A percentile compares a stretch with the other conserved stretches of the same genome.
Conservation (phyloP, 768 basidiomycete species). For the Leccinellum albellum region DNA sequence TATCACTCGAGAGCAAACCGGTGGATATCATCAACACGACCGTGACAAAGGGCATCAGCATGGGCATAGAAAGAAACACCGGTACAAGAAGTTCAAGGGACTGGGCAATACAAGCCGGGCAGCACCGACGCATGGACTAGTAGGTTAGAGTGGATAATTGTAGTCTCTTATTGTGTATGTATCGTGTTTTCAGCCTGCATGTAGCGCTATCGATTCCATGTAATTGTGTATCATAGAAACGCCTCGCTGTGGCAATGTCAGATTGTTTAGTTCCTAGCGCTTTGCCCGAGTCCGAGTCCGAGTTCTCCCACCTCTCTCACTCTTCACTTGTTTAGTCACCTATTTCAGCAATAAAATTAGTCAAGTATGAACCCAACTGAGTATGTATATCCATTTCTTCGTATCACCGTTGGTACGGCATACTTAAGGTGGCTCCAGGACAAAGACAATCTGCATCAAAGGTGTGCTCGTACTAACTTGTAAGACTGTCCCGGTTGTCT, state of each 20-base stretch:
- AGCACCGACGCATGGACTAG: conserved; percentile 9
- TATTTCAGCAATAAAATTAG: not conserved
- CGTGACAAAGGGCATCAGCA: conserved; percentile 19
- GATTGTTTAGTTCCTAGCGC: not conserved
- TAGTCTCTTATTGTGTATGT: not conserved
- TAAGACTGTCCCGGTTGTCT: not conserved
- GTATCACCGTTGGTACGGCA: not conserved
- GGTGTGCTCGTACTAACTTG: no score
- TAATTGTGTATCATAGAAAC: conserved; percentile 5
- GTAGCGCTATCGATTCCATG: not conserved
- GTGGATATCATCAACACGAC: conserved; percentile 5
- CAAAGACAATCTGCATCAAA: not conserved
- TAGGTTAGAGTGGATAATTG: conserved; percentile 5
- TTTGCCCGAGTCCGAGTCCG: no score
- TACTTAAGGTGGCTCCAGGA: not conserved
- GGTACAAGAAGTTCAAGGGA: conserved; percentile 21
- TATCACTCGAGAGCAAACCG: conserved; percentile 1
- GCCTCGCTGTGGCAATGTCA: no score
- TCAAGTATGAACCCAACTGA: not conserved
- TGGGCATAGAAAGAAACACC: conserved; percentile 20
- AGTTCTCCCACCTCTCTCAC: not conserved
- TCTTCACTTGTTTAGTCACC: not conserved
- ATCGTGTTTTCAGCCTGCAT: conserved; percentile 1
- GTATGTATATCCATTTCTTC: not conserved
- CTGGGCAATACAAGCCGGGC: conserved; percentile 5